Percentiles rank a stretch among this genome's conserved stretches.
Evolutionary conservation across 1,284 basidiomycete genomes (phyloP).

Genomic region (Trametes sp.): DNA sequence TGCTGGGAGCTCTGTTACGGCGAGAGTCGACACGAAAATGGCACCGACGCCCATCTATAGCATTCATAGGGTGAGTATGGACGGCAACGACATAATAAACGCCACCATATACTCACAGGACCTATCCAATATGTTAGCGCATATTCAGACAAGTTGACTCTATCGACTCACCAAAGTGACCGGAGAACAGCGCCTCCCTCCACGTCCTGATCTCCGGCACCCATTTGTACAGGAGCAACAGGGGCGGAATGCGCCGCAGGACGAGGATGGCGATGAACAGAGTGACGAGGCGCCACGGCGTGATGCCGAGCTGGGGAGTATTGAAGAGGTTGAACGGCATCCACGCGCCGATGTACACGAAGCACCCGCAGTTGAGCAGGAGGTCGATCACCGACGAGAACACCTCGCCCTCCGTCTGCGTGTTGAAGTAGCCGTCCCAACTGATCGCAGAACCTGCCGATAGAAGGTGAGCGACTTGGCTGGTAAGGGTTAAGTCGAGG

Average conservation of each 20-base stretch:
- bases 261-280: slow-evolving; percentile 73
- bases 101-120: slow-evolving; percentile 51
- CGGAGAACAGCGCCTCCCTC: slow-evolving; percentile 83
- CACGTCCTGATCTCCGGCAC: slow-evolving; percentile 87
- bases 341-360: slow-evolving; percentile 93
- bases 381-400: slow-evolving; percentile 93
- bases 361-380: slow-evolving; percentile 85
- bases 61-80: not conserved
- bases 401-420: slow-evolving; percentile 82
- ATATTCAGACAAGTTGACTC: not conserved
- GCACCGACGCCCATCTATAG: slow-evolving; percentile 82
- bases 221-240: slow-evolving; percentile 79
- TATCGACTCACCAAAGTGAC: slow-evolving; percentile 77
- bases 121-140: slow-evolving; percentile 44
- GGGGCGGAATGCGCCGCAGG: slow-evolving; percentile 78
- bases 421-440: slow-evolving; percentile 94
- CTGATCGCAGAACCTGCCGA: slow-evolving; percentile 82
- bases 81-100: not conserved
- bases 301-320: slow-evolving; percentile 67
- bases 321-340: slow-evolving; percentile 81
- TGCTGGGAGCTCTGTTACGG: slow-evolving; percentile 69
- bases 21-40: slow-evolving; percentile 86
- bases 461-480: not conserved
- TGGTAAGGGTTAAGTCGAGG: not conserved
- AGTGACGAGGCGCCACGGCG: slow-evolving; percentile 75